Base-by-base conservation (phyloP, 768 basidiomycete genomes). In the Royoungia palumana region DNA sequence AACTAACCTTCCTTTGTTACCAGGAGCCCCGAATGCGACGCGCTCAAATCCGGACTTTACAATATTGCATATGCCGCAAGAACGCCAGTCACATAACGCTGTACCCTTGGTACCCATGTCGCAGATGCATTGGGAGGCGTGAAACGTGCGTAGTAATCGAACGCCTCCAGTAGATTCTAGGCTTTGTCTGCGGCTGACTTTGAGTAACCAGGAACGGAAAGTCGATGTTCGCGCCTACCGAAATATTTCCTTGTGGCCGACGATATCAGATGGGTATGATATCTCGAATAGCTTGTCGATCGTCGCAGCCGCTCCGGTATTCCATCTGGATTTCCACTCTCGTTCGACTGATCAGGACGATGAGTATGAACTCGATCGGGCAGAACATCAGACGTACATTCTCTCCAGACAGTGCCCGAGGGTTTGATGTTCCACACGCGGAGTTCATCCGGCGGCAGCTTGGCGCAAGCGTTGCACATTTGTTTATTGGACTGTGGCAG, bases 111-210 rank as follows among this genome's bases (percentile, higher is more conserved):
- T 72, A 8, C 83, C 83, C 51, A 86, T 67, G 61, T 86, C 81
- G 67, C 83, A 86, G 35, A 86, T 81, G 57, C 82, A 84, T 51
- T 83, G 82, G 3, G 80, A 72, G 47, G 80, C 76, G 51, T 85
- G 79, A 57, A 82, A 85, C 34, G 78, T 81, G 55, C 78, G 75
- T 44, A 83, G 70, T 56, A 80, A 72, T 53, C 73, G 72, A 52
- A 72, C 43, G 2, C 69, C 38, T 61, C 65, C 44, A 55, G 63
- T 52, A 64, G 71, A 50, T 61, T 66, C 51, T 71, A 65, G 51
- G 70, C 75, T 61, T 22, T 57, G 53, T 36, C 61, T 64, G 36
- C 13, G 34, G 24, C 30, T 6, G 24, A 47, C 40, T 6, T 44
- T 55, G 7, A 54, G 55, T 46, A 27, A 44, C 24, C 38, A 46